phyloP scores from a whole-genome alignment of 352 stramenopile species.

The Phytophthora syringae region DNA sequence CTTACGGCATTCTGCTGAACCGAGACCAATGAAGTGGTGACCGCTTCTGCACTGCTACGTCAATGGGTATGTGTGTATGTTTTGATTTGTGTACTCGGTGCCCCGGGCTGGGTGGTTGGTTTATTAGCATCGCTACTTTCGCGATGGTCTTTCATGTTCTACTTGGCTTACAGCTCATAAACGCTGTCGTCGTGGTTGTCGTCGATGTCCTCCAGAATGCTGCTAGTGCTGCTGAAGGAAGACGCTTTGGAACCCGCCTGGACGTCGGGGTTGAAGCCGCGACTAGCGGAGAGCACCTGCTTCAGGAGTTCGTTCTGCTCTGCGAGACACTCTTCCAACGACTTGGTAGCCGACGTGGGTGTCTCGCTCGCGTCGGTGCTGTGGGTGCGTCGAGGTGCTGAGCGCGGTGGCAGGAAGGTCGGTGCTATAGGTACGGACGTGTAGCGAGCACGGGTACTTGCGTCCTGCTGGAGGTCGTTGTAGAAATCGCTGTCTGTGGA shows the following conservation, averaged over 20 bases:
- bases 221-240: slow-evolving; percentile 25
- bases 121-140: slow-evolving; percentile 29
- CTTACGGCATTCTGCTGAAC: background rate
- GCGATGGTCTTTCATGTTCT: slow-evolving; percentile 18
- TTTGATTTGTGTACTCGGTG: slow-evolving; percentile 12
- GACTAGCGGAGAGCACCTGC: slow-evolving; percentile 43
- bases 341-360: slow-evolving; percentile 25
- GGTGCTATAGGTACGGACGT: slow-evolving; percentile 36
- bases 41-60: slow-evolving; percentile 4
- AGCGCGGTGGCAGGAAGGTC: slow-evolving; percentile 10
- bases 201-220: slow-evolving; percentile 30
- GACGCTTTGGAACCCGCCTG: slow-evolving; percentile 13
- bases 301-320: slow-evolving; percentile 52
- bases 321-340: slow-evolving; percentile 44
- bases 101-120: slow-evolving; percentile 25
- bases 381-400: slow-evolving; percentile 29
- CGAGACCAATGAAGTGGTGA: background rate
- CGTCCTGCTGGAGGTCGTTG: slow-evolving; percentile 20
- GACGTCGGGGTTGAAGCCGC: slow-evolving; percentile 24
- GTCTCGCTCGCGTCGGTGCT: slow-evolving; percentile 35
- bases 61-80: background rate
- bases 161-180: slow-evolving; percentile 34
- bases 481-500: slow-evolving; percentile 23
- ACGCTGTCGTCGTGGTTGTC: slow-evolving; percentile 33
- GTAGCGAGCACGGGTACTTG: slow-evolving; percentile 31